phyloP scores from a whole-genome alignment of 2,329 filamentous ascomycete species.

The Metarhizium humberi region DNA sequence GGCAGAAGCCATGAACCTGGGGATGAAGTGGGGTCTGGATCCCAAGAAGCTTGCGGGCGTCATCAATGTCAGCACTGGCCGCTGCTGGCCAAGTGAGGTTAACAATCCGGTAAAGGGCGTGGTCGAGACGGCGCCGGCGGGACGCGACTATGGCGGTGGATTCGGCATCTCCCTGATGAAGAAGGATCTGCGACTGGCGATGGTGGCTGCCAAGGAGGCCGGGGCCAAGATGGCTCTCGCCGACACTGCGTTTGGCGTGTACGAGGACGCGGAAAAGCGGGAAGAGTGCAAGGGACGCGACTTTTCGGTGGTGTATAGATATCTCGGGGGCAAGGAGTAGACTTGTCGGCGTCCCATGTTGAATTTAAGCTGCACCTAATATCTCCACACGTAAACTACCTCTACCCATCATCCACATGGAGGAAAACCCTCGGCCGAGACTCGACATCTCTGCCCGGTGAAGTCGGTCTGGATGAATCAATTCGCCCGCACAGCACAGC shows the following conservation, averaged over 20 bases:
- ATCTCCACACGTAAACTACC: too few relatives aligned
- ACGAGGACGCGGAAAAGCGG: conserved; percentile 53
- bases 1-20: conserved; percentile 57
- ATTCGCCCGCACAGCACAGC: too few relatives aligned
- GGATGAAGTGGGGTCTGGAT: conserved; percentile 51
- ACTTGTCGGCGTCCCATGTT: background rate
- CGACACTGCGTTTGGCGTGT: conserved; percentile 53
- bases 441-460: too few relatives aligned
- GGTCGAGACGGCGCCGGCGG: conserved; percentile 64
- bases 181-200: conserved; percentile 67
- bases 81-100: conserved; percentile 89
- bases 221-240: conserved; percentile 58
- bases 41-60: conserved; percentile 64
- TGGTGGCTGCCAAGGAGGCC: conserved; percentile 60
- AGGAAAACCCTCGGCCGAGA: too few relatives aligned
- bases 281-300: conserved; percentile 60
- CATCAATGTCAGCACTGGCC: conserved; percentile 90
- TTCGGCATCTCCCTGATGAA: conserved; percentile 73
- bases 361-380: too few relatives aligned
- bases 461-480: too few relatives aligned
- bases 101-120: conserved; percentile 94
- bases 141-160: conserved; percentile 65
- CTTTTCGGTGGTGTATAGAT: conserved; percentile 75
- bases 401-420: too few relatives aligned
- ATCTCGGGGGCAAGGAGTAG: conserved; percentile 46